These are phyloP conservation scores for Candida silvicultrix DNA, from an alignment of 805 yeast species.

Conservation along the genomic window DNA sequence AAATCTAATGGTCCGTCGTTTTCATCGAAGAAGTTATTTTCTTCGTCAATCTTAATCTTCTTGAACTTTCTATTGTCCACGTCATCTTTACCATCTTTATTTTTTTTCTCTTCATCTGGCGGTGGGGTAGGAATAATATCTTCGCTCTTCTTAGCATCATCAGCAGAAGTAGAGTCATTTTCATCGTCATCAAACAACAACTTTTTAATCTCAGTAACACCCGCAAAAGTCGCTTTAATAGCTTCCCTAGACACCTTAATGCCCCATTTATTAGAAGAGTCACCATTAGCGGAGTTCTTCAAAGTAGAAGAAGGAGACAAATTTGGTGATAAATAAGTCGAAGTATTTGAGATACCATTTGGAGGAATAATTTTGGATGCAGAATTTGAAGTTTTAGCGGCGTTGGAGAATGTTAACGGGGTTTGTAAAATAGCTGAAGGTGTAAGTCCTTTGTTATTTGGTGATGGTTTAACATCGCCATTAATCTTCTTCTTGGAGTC, in stretches of 20 bases:
- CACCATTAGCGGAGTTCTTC: slow-evolving; percentile 2
- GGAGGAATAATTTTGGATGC: slow-evolving; percentile 6
- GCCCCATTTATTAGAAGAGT: slow-evolving; percentile 14
- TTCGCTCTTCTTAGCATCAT: too few relatives aligned
- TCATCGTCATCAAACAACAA: slow-evolving; percentile 9
- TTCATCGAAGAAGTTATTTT: slow-evolving; percentile 15
- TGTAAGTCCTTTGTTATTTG: slow-evolving; percentile 18
- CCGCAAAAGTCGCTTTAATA: slow-evolving; percentile 13
- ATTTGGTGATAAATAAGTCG: slow-evolving; percentile 19
- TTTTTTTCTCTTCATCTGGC: slow-evolving; percentile 6
- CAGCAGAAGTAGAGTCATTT: too few relatives aligned
- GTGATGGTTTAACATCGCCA: slow-evolving; percentile 11
- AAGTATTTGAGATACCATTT: slow-evolving; percentile 1
- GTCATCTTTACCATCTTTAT: background rate
- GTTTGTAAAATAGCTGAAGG: slow-evolving; percentile 24
- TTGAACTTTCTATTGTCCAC: slow-evolving; percentile 6
- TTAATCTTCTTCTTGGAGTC: slow-evolving; percentile 11
- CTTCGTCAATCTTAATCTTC: slow-evolving; percentile 11
- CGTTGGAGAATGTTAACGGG: slow-evolving; percentile 20
- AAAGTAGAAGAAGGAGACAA: slow-evolving; percentile 13
- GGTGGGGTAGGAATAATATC: slow-evolving; percentile 14
- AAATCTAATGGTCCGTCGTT: slow-evolving; percentile 6
- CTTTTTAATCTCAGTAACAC: slow-evolving; percentile 15
- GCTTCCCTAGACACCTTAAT: slow-evolving; percentile 19
- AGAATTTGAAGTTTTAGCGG: slow-evolving; percentile 21